Percentiles rank a stretch among this genome's conserved stretches.
phyloP scores from a whole-genome alignment of 345 rosid species.

The Camelina hispida region DNA sequence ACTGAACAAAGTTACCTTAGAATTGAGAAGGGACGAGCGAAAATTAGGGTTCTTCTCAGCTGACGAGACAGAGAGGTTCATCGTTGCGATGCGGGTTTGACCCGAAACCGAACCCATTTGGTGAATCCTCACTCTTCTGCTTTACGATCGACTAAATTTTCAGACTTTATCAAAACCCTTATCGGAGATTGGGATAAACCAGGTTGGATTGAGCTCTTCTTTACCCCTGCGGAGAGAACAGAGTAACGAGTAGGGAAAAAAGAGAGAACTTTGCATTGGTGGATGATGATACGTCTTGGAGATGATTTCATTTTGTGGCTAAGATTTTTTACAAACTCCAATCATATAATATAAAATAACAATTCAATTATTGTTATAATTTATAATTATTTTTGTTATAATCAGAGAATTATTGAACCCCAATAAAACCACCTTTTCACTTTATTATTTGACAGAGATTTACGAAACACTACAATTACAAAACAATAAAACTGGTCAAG shows the following conservation, averaged over 20 bases:
- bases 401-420: background rate
- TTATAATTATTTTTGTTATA: background rate
- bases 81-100: constrained; percentile 43
- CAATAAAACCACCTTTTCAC: background rate
- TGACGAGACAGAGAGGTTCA: constrained; percentile 45
- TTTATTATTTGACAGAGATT: background rate
- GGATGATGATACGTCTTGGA: constrained; percentile 11
- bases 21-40: constrained; percentile 47
- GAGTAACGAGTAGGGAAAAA: background rate
- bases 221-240: background rate
- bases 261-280: constrained; percentile 7
- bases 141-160: background rate
- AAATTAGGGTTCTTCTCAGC: constrained; percentile 39
- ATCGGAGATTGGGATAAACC: background rate
- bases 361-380: too few species aligned
- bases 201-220: background rate
- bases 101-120: constrained; percentile 48
- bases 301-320: constrained; percentile 39
- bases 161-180: background rate
- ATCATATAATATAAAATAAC: background rate
- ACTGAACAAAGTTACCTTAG: constrained; percentile 32
- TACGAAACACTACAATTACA: constrained; percentile 14
- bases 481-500: constrained; percentile 10
- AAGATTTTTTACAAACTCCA: constrained; percentile 6
- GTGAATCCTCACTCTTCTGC: background rate